Percentiles rank a stretch among this genome's conserved stretches.
These are phyloP conservation scores for Arachnomyces sp. DNA, from an alignment of 2,329 filamentous ascomycete species.

Conservation along the genomic window DNA sequence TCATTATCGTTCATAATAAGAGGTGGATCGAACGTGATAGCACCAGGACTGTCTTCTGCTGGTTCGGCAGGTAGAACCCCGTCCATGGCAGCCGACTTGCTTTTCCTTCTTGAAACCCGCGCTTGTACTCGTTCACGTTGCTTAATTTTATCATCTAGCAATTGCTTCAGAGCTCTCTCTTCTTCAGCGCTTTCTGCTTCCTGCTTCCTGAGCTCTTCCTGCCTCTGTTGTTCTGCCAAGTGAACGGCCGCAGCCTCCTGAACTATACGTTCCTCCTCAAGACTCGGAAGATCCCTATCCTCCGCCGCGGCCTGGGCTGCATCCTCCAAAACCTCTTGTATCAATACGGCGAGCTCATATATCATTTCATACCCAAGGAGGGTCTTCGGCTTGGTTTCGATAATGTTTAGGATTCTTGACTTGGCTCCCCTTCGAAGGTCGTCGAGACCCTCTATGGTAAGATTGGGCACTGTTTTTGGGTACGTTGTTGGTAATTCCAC, in stretches of 20 bases:
- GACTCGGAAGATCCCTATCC: slow-evolving; percentile 68
- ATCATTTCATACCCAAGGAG: slow-evolving; percentile 58
- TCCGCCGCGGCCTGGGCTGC: slow-evolving; percentile 69
- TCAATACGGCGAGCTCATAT: slow-evolving; percentile 50
- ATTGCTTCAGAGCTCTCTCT: slow-evolving; percentile 30
- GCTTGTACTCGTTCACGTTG: slow-evolving; percentile 31
- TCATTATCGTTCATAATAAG: slow-evolving; percentile 52
- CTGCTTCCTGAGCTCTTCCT: slow-evolving; percentile 41
- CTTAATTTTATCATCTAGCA: slow-evolving; percentile 31
- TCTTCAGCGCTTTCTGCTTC: slow-evolving; percentile 34
- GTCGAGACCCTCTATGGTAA: slow-evolving; percentile 58
- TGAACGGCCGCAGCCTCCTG: slow-evolving; percentile 65
- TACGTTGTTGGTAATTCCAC: slow-evolving; percentile 85
- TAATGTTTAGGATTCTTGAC: slow-evolving; percentile 61
- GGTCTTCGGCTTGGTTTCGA: slow-evolving; percentile 60
- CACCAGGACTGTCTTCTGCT: slow-evolving; percentile 26
- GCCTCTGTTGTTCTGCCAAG: slow-evolving; percentile 40
- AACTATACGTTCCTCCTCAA: slow-evolving; percentile 79
- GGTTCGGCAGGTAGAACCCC: slow-evolving; percentile 20
- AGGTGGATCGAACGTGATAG: slow-evolving; percentile 36
- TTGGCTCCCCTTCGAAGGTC: slow-evolving; percentile 61
- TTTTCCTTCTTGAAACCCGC: slow-evolving; percentile 30
- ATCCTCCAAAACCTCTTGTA: slow-evolving; percentile 70
- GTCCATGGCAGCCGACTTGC: slow-evolving; percentile 27
- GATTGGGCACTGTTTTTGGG: slow-evolving; percentile 69